Conservation (phyloP, 495 filamentous ascomycete genomes). For the Penicillium cosmopolitanum region DNA sequence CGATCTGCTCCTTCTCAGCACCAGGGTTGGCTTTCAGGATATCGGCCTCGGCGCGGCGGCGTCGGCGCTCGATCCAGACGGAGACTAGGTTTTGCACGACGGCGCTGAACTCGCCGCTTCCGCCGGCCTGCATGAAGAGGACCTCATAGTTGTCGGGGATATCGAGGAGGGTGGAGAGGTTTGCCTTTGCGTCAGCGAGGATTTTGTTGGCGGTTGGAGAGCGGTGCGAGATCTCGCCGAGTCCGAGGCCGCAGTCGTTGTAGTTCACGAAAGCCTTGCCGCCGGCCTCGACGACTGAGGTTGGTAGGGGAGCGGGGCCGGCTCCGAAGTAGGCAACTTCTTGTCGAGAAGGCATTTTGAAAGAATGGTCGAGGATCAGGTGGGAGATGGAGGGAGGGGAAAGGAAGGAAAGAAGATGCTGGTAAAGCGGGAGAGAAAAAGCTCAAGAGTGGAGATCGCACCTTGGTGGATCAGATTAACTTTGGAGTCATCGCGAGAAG, state of each 20-base stretch:
- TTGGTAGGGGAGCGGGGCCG: slow-evolving; percentile 83
- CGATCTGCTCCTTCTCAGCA: slow-evolving; percentile 40
- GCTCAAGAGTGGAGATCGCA: slow-evolving; percentile 24
- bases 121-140: slow-evolving; percentile 81
- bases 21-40: slow-evolving; percentile 36
- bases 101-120: slow-evolving; percentile 81
- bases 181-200: slow-evolving; percentile 65
- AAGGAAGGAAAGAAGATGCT: slow-evolving; percentile 2
- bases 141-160: slow-evolving; percentile 78
- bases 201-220: slow-evolving; percentile 74
- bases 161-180: slow-evolving; percentile 69
- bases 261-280: slow-evolving; percentile 80
- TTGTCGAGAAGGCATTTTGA: slow-evolving; percentile 44
- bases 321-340: slow-evolving; percentile 83
- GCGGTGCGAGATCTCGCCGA: slow-evolving; percentile 87
- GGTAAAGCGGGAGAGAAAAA: slow-evolving; percentile 22
- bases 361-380: not conserved
- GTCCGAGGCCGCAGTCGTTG: slow-evolving; percentile 71
- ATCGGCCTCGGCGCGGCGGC: slow-evolving; percentile 40
- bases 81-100: slow-evolving; percentile 79
- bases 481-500: slow-evolving; percentile 18
- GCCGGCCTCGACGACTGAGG: slow-evolving; percentile 72
- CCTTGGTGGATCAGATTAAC: slow-evolving; percentile 26
- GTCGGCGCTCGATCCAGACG: slow-evolving; percentile 74
- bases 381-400: not conserved